Evolutionary conservation across 2,329 filamentous ascomycete species (phyloP).

Genomic region (Didymella arachidicola): DNA sequence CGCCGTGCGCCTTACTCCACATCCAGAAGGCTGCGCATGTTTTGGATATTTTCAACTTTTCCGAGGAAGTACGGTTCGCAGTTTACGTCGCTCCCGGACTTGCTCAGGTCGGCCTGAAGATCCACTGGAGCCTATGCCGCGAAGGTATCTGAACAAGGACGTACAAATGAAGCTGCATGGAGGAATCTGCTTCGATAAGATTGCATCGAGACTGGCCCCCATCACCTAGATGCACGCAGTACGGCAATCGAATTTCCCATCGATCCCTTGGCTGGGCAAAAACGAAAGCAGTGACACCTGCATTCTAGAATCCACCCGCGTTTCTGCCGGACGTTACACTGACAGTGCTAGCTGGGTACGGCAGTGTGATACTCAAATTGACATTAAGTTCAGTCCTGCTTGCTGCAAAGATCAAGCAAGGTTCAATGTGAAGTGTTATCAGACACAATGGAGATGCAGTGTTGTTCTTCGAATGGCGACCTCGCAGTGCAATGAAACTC

Average conservation of each 20-base stretch:
- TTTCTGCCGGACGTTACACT: slow-evolving; percentile 9
- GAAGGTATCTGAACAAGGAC: not conserved
- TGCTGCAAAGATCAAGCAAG: not conserved
- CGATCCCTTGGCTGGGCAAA: not conserved
- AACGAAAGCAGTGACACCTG: not conserved
- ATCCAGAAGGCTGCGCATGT: not conserved
- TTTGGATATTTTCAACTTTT: not conserved
- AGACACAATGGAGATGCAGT: not conserved
- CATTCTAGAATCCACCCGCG: slow-evolving; percentile 1
- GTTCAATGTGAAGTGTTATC: not conserved
- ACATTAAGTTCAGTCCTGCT: slow-evolving; percentile 1
- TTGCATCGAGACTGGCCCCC: slow-evolving; percentile 9
- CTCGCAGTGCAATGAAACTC: too few relatives aligned
- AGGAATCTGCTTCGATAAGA: not conserved
- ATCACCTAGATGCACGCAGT: not conserved
- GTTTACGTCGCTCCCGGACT: not conserved
- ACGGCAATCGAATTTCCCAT: slow-evolving; percentile 1
- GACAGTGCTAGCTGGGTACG: slow-evolving; percentile 3
- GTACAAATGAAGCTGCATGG: not conserved
- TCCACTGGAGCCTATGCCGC: not conserved
- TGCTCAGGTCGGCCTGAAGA: not conserved
- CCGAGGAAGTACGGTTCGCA: not conserved
- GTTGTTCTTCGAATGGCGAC: too few relatives aligned
- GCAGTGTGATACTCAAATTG: not conserved
- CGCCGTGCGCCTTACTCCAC: not conserved